These are phyloP conservation scores for Backusella sp. DNA, from an alignment of 192 early-diverging fungal species.

Conservation along the genomic window DNA sequence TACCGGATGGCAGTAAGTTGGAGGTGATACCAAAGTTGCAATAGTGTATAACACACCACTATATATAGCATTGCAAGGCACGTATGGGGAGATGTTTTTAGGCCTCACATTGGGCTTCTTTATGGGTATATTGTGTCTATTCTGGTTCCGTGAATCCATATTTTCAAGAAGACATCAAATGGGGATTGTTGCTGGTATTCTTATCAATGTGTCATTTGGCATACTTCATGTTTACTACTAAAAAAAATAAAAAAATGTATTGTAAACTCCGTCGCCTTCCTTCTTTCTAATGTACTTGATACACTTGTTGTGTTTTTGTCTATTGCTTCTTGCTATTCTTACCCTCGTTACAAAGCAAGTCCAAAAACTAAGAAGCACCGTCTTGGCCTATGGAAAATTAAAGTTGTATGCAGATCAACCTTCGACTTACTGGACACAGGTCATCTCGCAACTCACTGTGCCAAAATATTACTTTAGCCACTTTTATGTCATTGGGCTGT, in stretches of 20 bases:
- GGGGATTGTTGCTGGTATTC: slow-evolving; percentile 53
- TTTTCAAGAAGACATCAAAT: slow-evolving; percentile 51
- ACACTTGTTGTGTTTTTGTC: slow-evolving; percentile 15
- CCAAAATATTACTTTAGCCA: slow-evolving; percentile 54
- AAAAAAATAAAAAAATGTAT: background rate
- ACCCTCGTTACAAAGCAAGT: slow-evolving; percentile 22
- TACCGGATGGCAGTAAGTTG: slow-evolving; percentile 55
- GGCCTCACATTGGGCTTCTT: slow-evolving; percentile 58
- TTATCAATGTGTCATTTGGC: slow-evolving; percentile 54
- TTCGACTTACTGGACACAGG: background rate
- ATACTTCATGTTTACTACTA: slow-evolving; percentile 49
- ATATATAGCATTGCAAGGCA: slow-evolving; percentile 37
- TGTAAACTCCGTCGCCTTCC: background rate
- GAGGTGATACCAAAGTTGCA: background rate
- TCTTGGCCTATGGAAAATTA: slow-evolving; percentile 40
- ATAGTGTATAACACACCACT: background rate
- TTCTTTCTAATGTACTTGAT: slow-evolving; percentile 21
- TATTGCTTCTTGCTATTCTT: slow-evolving; percentile 4
- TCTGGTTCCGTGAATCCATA: slow-evolving; percentile 55
- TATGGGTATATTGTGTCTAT: slow-evolving; percentile 48
- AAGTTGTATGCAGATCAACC: slow-evolving; percentile 19
- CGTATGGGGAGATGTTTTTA: slow-evolving; percentile 55
- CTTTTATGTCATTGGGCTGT: slow-evolving; percentile 47
- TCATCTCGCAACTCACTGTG: slow-evolving; percentile 29
- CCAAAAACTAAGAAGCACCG: slow-evolving; percentile 16